Evolutionary conservation across 352 stramenopile genomes (phyloP).

Genomic region (Globisporangium rhizosaccharum): DNA sequence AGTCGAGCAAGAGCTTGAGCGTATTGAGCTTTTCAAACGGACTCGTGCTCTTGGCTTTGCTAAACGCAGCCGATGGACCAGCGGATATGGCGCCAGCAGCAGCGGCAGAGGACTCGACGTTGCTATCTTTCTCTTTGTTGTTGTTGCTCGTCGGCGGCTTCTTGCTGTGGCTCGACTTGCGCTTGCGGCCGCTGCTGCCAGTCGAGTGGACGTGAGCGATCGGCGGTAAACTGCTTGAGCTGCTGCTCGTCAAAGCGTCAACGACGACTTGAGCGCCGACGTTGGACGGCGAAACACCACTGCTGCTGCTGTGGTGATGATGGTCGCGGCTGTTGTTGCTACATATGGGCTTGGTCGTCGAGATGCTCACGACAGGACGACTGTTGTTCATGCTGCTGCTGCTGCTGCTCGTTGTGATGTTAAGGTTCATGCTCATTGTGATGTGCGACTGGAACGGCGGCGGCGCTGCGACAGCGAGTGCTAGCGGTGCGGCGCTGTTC

Average conservation of each 20-base stretch:
- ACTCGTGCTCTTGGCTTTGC: constrained; percentile 20
- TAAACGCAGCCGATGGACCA: background rate
- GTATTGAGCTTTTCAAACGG: constrained; percentile 86
- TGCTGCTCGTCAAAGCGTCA: background rate
- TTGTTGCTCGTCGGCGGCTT: constrained; percentile 7
- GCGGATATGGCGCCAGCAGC: background rate
- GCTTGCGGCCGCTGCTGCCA: constrained; percentile 8
- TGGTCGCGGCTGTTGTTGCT: background rate
- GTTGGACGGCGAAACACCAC: background rate
- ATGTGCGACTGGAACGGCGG: constrained; percentile 14
- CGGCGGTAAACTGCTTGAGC: background rate
- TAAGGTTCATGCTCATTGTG: constrained; percentile 21
- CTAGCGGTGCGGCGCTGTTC: background rate
- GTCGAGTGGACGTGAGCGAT: background rate
- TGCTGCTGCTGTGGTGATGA: constrained; percentile 1
- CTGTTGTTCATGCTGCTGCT: constrained; percentile 12
- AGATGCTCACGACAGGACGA: constrained; percentile 13
- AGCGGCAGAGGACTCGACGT: constrained; percentile 1
- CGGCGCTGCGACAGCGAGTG: background rate
- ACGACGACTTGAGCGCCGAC: background rate
- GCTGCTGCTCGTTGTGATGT: constrained; percentile 15
- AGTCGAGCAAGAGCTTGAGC: constrained; percentile 75
- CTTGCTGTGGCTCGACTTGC: constrained; percentile 15
- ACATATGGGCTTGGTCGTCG: constrained; percentile 3
- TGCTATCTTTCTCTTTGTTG: constrained; percentile 11